phyloP scores from a whole-genome alignment of 768 basidiomycete species.

The Leccinum arenicola region DNA sequence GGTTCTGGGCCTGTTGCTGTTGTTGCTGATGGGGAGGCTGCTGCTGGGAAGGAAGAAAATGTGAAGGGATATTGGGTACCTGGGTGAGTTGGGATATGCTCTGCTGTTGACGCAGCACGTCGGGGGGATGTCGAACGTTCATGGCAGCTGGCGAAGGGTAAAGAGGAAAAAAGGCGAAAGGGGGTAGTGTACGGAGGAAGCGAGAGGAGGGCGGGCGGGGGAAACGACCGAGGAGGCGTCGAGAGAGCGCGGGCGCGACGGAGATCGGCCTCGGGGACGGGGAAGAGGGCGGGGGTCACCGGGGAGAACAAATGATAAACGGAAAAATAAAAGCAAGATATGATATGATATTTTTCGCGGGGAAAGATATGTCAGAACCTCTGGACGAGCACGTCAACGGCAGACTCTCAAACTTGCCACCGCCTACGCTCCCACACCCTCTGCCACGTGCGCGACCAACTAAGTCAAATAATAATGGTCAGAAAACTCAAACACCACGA shows the following conservation, averaged over 20 bases:
- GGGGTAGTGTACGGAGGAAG: not conserved
- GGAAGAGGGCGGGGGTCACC: not conserved
- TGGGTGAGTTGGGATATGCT: slow-evolving; percentile 40
- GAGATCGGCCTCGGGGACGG: slow-evolving; percentile 16
- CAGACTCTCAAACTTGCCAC: slow-evolving; percentile 25
- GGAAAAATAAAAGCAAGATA: slow-evolving; percentile 25
- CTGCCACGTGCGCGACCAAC: slow-evolving; percentile 28
- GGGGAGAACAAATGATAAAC: slow-evolving; percentile 12
- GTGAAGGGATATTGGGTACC: slow-evolving; percentile 34
- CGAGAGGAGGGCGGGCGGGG: slow-evolving; percentile 6
- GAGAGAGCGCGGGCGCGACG: slow-evolving; percentile 12
- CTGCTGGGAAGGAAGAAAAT: slow-evolving; percentile 39
- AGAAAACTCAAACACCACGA: slow-evolving; percentile 96
- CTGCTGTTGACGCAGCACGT: slow-evolving; percentile 46
- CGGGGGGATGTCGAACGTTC: slow-evolving; percentile 45
- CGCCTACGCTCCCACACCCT: slow-evolving; percentile 27
- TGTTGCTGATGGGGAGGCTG: slow-evolving; percentile 33
- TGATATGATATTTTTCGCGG: slow-evolving; percentile 30
- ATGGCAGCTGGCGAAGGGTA: slow-evolving; percentile 29
- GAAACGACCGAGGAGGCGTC: slow-evolving; percentile 5
- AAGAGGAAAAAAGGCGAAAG: not conserved
- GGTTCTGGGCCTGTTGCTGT: slow-evolving; percentile 33
- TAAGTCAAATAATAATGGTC: slow-evolving; percentile 53
- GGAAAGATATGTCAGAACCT: slow-evolving; percentile 25
- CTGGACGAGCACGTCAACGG: slow-evolving; percentile 30